Evolutionary conservation across 495 filamentous ascomycete species (phyloP).

Genomic region (Hypoxylon cercidicola): DNA sequence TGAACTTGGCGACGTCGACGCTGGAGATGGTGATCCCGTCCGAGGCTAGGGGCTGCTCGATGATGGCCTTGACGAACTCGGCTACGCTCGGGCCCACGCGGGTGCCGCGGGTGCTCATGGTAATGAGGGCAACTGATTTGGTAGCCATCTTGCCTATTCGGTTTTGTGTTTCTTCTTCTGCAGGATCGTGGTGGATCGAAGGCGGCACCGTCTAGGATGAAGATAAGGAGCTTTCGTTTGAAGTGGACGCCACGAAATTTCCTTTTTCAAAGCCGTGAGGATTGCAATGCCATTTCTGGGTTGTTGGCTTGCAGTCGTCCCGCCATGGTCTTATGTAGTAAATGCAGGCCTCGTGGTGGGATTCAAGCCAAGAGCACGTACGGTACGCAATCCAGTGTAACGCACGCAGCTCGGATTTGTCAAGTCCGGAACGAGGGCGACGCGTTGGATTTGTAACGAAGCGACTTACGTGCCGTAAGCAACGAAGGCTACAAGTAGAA

Average conservation of each 20-base stretch:
- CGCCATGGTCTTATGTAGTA: not conserved
- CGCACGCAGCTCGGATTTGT: conserved; percentile 11
- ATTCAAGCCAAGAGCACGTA: not conserved
- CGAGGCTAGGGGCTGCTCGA: conserved; percentile 41
- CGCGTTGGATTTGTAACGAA: conserved; percentile 6
- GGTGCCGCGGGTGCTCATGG: conserved; percentile 49
- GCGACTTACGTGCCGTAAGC: not conserved
- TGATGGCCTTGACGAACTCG: conserved; percentile 46
- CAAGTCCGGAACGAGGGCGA: not conserved
- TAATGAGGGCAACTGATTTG: conserved; percentile 55
- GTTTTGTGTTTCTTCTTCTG: not conserved
- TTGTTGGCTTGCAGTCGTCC: too few relatives aligned
- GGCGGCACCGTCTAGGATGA: not conserved
- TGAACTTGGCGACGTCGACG: conserved; percentile 63
- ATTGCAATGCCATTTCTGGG: too few relatives aligned
- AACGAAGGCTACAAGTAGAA: not conserved
- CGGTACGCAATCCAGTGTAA: not conserved
- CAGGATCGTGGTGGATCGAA: not conserved
- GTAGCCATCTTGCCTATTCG: conserved; percentile 33
- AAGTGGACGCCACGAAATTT: not conserved
- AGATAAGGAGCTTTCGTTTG: not conserved
- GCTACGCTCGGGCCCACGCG: conserved; percentile 51
- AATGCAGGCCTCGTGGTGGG: not conserved
- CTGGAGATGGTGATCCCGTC: conserved; percentile 42
- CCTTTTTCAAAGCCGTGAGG: not conserved